These are phyloP conservation scores for Aquilaria sinensis DNA, from an alignment of 345 rosid species.

Conservation along the genomic window DNA sequence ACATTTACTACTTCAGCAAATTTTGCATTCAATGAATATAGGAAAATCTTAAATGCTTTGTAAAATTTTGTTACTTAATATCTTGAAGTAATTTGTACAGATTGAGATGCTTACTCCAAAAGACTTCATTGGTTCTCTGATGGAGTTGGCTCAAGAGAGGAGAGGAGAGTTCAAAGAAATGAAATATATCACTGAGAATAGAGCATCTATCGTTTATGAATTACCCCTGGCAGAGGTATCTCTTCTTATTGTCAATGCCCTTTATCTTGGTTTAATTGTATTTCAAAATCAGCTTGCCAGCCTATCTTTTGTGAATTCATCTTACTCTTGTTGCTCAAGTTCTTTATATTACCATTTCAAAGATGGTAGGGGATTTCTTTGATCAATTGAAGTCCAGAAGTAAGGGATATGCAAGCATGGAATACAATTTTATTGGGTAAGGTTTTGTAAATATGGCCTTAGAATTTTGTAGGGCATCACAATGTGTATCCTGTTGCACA, in stretches of 20 bases:
- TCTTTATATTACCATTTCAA: constrained; percentile 18
- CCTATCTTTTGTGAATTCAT: background rate
- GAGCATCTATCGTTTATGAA: constrained; percentile 81
- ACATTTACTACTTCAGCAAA: constrained; percentile 3
- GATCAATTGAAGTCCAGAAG: constrained; percentile 93
- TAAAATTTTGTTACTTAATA: constrained; percentile 13
- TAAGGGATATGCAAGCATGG: constrained; percentile 99
- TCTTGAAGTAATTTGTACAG: constrained; percentile 33
- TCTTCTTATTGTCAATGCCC: constrained; percentile 1
- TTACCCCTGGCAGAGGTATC: constrained; percentile 93
- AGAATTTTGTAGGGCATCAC: no score
- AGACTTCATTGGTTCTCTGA: constrained; percentile 86
- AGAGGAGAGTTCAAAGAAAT: constrained; percentile 94
- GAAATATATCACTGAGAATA: constrained; percentile 82
- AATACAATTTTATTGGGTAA: constrained; percentile 81
- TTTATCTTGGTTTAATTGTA: background rate
- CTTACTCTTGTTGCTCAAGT: constrained; percentile 10
- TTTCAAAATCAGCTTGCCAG: background rate
- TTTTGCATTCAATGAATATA: background rate
- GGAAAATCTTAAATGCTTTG: background rate
- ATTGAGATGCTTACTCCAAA: constrained; percentile 98
- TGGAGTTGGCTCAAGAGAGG: constrained; percentile 97
- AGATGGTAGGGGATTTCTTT: constrained; percentile 99
- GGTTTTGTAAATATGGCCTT: constrained; percentile 10
- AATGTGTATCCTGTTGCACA: no score